phyloP scores from a whole-genome alignment of 73 alveolate species.

The Diophrys appendiculata region DNA sequence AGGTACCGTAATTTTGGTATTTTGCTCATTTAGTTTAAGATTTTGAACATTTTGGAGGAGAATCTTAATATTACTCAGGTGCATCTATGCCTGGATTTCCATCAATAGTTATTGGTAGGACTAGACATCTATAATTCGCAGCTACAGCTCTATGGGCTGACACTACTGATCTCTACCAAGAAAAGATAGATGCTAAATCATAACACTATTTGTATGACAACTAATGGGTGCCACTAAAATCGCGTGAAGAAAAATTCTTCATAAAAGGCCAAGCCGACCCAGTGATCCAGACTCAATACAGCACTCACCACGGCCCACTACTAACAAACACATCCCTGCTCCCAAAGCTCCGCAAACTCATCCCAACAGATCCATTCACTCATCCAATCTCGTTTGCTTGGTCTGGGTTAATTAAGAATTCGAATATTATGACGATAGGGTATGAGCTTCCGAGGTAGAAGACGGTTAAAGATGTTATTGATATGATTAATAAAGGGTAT shows the following conservation, averaged over 20 bases:
- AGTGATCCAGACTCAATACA: not conserved
- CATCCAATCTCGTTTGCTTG: not conserved
- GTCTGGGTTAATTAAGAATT: not conserved
- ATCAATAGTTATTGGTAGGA: not conserved
- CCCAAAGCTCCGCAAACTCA: not conserved
- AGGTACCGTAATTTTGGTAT: not conserved
- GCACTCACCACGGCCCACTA: not conserved
- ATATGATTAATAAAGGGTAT: too few relatives aligned
- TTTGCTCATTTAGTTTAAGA: not conserved
- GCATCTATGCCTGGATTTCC: conserved; percentile 7
- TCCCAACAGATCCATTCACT: not conserved
- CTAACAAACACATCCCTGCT: not conserved
- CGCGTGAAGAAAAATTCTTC: not conserved
- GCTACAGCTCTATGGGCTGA: conserved; percentile 4
- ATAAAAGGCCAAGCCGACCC: not conserved
- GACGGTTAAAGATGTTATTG: not conserved
- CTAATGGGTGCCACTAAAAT: not conserved
- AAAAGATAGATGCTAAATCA: not conserved
- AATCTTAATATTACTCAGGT: not conserved
- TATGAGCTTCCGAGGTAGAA: not conserved
- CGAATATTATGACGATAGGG: not conserved
- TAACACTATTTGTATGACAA: too few relatives aligned
- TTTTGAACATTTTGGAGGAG: not conserved
- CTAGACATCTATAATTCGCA: not conserved
- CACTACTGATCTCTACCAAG: conserved; percentile 3